These are phyloP conservation scores for Trametes cubensis DNA, from an alignment of 768 basidiomycete species.

Conservation along the genomic window DNA sequence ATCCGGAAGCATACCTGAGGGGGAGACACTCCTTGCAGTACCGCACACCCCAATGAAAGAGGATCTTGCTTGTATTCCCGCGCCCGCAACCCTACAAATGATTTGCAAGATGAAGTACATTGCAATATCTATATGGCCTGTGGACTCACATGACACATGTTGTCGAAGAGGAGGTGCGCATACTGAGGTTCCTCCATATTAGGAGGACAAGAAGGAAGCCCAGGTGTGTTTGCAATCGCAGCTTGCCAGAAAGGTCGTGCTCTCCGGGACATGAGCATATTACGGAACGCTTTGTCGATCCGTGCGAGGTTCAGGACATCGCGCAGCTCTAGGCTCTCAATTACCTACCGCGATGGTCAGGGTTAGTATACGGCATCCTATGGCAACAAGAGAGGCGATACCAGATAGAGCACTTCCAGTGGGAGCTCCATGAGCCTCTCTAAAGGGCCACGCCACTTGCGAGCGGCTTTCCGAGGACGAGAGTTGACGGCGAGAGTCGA, in stretches of 20 bases:
- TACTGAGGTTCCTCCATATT: slow-evolving; percentile 17
- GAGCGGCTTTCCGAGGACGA: too few relatives aligned
- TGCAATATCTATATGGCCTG: background rate
- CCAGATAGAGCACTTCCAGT: background rate
- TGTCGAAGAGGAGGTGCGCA: slow-evolving; percentile 23
- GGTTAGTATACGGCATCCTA: background rate
- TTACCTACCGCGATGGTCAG: slow-evolving; percentile 36
- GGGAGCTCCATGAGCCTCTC: too few relatives aligned
- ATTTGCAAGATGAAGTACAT: too few relatives aligned
- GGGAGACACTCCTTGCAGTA: background rate
- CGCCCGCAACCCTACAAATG: background rate
- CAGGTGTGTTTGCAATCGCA: slow-evolving; percentile 6
- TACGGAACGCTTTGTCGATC: slow-evolving; percentile 40
- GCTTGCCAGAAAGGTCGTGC: slow-evolving; percentile 22
- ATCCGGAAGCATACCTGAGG: background rate
- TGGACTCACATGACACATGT: slow-evolving; percentile 37
- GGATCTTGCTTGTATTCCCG: background rate
- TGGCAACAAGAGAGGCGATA: background rate
- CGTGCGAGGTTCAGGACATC: slow-evolving; percentile 45
- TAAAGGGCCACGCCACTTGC: too few relatives aligned
- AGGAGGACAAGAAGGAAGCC: slow-evolving; percentile 16
- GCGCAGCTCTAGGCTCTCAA: slow-evolving; percentile 40
- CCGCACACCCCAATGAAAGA: background rate
- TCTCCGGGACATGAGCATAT: slow-evolving; percentile 33
- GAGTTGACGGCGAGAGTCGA: too few relatives aligned